Evolutionary conservation across 345 rosid genomes (phyloP).

Genomic region (sweet orange (Citrus sinensis)): DVS_A1.0 CM039165.1:24608501-24609000

Average conservation of each 20-base stretch:
- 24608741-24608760: not conserved
- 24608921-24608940: slow-evolving; percentile 90
- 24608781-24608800: not conserved
- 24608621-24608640: not conserved
- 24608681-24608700: not conserved
- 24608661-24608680: not conserved
- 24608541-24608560: not conserved
- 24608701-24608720: not conserved
- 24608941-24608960: slow-evolving; percentile 88
- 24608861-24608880: slow-evolving; percentile 87
- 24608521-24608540: not conserved
- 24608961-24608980: slow-evolving; percentile 10
- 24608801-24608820: slow-evolving; percentile 5
- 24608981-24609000: not conserved
- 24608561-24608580: not conserved
- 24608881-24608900: slow-evolving; percentile 92
- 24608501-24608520: not conserved
- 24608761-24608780: not conserved
- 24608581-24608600: not conserved
- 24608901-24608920: slow-evolving; percentile 92
- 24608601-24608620: not conserved
- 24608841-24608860: slow-evolving; percentile 83
- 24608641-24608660: not conserved
- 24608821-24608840: slow-evolving; percentile 17
- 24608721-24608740: not conserved